These are phyloP conservation scores for Podospora pseudoanserina DNA, from an alignment of 495 filamentous ascomycete genomes.

Conservation along the genomic window DNA sequence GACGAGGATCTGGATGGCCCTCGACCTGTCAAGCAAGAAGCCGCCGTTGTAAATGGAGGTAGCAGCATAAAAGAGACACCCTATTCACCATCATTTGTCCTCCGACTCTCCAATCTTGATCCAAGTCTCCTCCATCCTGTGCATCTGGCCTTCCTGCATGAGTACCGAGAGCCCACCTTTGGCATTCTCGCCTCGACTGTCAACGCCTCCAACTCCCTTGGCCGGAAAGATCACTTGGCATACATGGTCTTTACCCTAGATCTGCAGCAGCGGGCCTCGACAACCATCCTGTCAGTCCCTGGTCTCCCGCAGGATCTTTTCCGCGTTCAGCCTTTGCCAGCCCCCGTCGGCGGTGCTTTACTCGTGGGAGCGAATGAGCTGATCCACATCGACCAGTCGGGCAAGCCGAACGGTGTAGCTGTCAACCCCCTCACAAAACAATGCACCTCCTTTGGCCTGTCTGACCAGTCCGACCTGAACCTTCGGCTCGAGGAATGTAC, in stretches of 20 bases:
- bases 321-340: constrained; percentile 75
- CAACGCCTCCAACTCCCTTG: constrained; percentile 68
- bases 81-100: constrained; percentile 85
- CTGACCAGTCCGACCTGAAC: constrained; percentile 77
- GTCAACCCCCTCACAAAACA: constrained; percentile 85
- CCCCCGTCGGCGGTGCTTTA: constrained; percentile 82
- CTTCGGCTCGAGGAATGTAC: constrained; percentile 79
- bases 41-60: constrained; percentile 52
- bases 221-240: constrained; percentile 76
- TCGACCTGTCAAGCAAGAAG: constrained; percentile 41
- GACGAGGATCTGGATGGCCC: constrained; percentile 71
- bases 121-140: constrained; percentile 81
- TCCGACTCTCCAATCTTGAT: constrained; percentile 81
- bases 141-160: constrained; percentile 88
- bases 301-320: constrained; percentile 87
- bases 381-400: constrained; percentile 93
- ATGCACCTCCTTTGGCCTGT: constrained; percentile 71
- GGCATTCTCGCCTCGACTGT: constrained; percentile 79
- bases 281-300: constrained; percentile 79
- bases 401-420: constrained; percentile 88
- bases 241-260: constrained; percentile 96
- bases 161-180: constrained; percentile 96
- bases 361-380: constrained; percentile 85
- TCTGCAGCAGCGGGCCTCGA: constrained; percentile 88
- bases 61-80: constrained; percentile 62